phyloP scores from a whole-genome alignment of 73 alveolate species.

The Paramecium pentaurelia region DNA sequence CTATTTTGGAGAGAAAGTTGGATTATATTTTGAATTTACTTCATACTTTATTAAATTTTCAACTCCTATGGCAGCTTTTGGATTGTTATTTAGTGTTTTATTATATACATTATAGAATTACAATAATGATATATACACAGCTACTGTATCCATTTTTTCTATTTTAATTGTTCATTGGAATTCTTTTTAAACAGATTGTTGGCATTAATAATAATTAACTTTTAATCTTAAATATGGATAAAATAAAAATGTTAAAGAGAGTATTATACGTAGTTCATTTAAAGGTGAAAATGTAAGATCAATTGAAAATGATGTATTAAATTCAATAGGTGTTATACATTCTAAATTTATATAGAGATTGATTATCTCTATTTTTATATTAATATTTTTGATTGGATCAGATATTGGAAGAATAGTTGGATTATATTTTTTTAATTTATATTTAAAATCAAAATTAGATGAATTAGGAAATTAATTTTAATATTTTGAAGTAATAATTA shows the following conservation, averaged over 20 bases:
- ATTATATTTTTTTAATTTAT: neutral
- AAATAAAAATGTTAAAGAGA: neutral
- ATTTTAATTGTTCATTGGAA: neutral
- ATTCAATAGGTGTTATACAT: neutral
- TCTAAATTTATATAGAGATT: neutral
- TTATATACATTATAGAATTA: neutral
- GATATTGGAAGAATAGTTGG: neutral
- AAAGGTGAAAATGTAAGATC: neutral
- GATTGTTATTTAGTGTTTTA: constrained; percentile 1
- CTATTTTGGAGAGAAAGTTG: constrained; percentile 61
- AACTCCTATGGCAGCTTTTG: neutral
- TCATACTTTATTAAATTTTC: neutral
- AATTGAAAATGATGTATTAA: neutral
- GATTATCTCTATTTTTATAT: neutral
- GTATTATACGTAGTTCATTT: neutral
- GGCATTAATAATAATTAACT: neutral
- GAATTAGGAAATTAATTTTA: neutral
- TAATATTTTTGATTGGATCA: neutral
- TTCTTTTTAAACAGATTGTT: neutral
- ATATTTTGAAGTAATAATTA: neutral
- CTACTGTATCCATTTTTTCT: neutral
- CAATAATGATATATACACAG: neutral
- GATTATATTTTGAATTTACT: constrained; percentile 35
- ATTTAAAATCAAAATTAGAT: neutral
- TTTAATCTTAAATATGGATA: constrained; percentile 23